phyloP scores from a whole-genome alignment of 2,329 filamentous ascomycete species.

The Clarireedia sp. region DNA sequence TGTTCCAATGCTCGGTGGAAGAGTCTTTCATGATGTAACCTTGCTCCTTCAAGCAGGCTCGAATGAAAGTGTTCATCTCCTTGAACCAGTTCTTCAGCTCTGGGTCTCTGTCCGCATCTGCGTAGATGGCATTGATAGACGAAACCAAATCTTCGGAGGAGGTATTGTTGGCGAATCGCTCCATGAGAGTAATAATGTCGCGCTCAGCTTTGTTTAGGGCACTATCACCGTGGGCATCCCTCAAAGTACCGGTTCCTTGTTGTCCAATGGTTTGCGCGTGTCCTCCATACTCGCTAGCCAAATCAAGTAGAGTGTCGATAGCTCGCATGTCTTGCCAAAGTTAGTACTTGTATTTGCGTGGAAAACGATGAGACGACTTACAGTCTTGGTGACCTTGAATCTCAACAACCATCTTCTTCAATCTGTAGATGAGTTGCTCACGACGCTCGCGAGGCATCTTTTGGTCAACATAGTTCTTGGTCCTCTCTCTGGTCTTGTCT shows the following conservation, averaged over 20 bases:
- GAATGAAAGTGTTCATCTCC: constrained; percentile 66
- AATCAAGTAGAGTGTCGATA: constrained; percentile 74
- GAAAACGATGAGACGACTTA: constrained; percentile 33
- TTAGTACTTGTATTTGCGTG: no score
- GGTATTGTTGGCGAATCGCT: constrained; percentile 92
- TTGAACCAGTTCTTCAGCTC: constrained; percentile 90
- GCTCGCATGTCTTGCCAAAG: constrained; percentile 61
- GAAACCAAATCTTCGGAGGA: constrained; percentile 81
- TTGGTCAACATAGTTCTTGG: constrained; percentile 68
- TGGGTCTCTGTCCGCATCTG: constrained; percentile 75
- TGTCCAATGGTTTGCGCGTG: constrained; percentile 61
- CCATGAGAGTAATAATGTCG: constrained; percentile 78
- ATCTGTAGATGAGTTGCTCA: constrained; percentile 81
- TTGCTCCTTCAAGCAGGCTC: constrained; percentile 77
- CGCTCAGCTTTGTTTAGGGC: constrained; percentile 64
- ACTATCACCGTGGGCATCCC: constrained; percentile 60
- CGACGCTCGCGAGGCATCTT: constrained; percentile 92
- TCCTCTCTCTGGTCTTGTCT: constrained; percentile 41
- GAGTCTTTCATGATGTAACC: constrained; percentile 82
- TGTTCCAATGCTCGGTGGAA: constrained; percentile 75
- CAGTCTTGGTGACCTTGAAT: constrained; percentile 92
- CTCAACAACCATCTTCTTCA: constrained; percentile 98
- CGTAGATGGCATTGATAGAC: constrained; percentile 77
- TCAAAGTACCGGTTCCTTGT: constrained; percentile 59
- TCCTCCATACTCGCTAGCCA: constrained; percentile 77